These are phyloP conservation scores for Asterochloris erici DNA, from an alignment of 139 green algal species.

Conservation along the genomic window DNA sequence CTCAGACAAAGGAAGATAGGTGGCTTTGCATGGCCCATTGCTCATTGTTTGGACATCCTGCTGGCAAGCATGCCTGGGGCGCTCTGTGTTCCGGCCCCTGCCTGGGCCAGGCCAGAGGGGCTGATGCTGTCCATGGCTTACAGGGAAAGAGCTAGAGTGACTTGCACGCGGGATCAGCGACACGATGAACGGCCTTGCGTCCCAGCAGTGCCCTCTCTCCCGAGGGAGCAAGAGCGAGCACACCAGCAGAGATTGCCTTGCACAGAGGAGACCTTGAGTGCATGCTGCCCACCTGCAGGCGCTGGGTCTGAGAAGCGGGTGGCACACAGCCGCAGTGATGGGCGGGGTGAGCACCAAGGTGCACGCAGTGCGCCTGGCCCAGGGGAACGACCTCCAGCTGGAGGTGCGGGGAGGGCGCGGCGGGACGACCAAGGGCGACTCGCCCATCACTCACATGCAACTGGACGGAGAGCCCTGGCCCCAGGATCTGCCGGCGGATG, in stretches of 20 bases:
- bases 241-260: neutral
- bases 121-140: too few relatives aligned
- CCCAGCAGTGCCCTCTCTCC: too few relatives aligned
- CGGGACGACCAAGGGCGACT: neutral
- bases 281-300: slow-evolving; percentile 39
- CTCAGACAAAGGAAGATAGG: too few relatives aligned
- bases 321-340: slow-evolving; percentile 74
- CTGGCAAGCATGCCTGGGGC: neutral
- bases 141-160: too few relatives aligned
- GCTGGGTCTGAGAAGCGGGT: slow-evolving; percentile 67
- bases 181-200: too few relatives aligned
- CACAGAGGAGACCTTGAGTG: neutral
- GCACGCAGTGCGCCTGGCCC: slow-evolving; percentile 67
- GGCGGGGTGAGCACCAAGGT: slow-evolving; percentile 41
- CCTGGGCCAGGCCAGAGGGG: too few relatives aligned
- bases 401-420: slow-evolving; percentile 33
- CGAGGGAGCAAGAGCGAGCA: neutral
- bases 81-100: too few relatives aligned
- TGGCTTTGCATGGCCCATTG: neutral
- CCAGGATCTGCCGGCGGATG: slow-evolving; percentile 59
- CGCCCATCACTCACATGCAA: slow-evolving; percentile 62
- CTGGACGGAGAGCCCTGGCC: slow-evolving; percentile 84
- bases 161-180: too few relatives aligned
- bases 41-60: neutral
- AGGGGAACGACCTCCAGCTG: slow-evolving; percentile 60